Evolutionary conservation across 768 basidiomycete species (phyloP), one percentile per base, ranked within the genome.

Genomic region (Panaeolus papilionaceus): DNA sequence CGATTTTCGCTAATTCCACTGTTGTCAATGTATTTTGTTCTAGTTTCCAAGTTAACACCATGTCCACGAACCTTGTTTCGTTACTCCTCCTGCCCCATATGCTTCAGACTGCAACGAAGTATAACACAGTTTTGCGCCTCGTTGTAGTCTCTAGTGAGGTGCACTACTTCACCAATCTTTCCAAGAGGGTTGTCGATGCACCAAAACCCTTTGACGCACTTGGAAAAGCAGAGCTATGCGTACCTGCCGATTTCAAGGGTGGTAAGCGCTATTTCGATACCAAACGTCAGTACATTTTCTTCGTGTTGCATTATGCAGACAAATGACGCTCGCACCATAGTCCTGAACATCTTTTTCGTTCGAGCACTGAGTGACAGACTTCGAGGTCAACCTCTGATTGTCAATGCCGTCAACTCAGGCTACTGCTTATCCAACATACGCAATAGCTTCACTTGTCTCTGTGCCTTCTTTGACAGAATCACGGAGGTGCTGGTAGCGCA

Each of bases 31-130:
- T 23, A 23, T 23, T 23, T 23, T 23, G 23, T 23, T 23, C 0
- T 23, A 87, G 85, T 6, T 61, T 85, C 0, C 84, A 87, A 68
- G 79, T 84, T 42, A 86, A 87, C 71, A 71, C 79, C 68, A 69
- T 88, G 5, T 75, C 82, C 1, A 78, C 78, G 9, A 73, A 80
- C 2, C 74, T 85, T 0, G 73, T 85, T 1, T 74, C 78, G 0
- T 66, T 86, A 14, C 75, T 80, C 8, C 73, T 86, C 0, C 75
- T 86, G 0, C 86, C 86, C 0, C 72, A 69, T 16, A 75, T 87
- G 74, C 58, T 80, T 1, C 68, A 77, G 20, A 82, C 85, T 0
- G 79, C 80, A 0, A 66, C 75, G 42, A 69, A 75, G 28, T 70
- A 78, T 61, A 40, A 69, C 0, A 75, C 77, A 0, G 71, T 67